These are phyloP conservation scores for Aureobasidium subglaciale DNA, from an alignment of 2,329 filamentous ascomycete species.

Conservation along the genomic window DNA sequence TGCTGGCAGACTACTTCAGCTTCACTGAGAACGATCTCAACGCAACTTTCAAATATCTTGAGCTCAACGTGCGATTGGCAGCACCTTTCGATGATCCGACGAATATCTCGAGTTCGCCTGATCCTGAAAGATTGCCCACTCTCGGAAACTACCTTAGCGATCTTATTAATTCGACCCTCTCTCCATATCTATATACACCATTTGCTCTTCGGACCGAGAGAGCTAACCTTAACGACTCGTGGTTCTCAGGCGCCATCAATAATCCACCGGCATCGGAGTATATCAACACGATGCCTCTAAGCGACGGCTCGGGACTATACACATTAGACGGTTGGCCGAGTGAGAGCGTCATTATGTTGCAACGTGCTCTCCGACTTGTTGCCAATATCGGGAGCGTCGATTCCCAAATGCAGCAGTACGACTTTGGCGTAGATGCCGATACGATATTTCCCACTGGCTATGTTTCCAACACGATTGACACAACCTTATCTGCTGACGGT, in stretches of 20 bases:
- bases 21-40: constrained; percentile 48
- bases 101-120: constrained; percentile 35
- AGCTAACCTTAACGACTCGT: constrained; percentile 47
- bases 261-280: constrained; percentile 47
- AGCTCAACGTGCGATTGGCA: constrained; percentile 55
- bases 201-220: constrained; percentile 44
- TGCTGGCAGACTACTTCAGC: constrained; percentile 48
- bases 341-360: constrained; percentile 51
- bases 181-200: constrained; percentile 49
- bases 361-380: constrained; percentile 47
- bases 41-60: constrained; percentile 47
- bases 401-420: constrained; percentile 49
- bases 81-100: constrained; percentile 36
- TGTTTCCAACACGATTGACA: constrained; percentile 33
- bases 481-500: constrained; percentile 32
- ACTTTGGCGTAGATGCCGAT: constrained; percentile 44
- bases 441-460: constrained; percentile 46
- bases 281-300: neutral
- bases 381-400: constrained; percentile 51
- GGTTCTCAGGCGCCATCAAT: constrained; percentile 41
- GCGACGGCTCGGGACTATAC: constrained; percentile 28
- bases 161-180: constrained; percentile 42
- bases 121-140: constrained; percentile 39
- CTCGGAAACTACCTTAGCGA: constrained; percentile 39
- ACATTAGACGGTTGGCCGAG: constrained; percentile 59